Base-by-base conservation (phyloP, 2,329 filamentous ascomycete genomes). In the Pezicula radicicola region DNA sequence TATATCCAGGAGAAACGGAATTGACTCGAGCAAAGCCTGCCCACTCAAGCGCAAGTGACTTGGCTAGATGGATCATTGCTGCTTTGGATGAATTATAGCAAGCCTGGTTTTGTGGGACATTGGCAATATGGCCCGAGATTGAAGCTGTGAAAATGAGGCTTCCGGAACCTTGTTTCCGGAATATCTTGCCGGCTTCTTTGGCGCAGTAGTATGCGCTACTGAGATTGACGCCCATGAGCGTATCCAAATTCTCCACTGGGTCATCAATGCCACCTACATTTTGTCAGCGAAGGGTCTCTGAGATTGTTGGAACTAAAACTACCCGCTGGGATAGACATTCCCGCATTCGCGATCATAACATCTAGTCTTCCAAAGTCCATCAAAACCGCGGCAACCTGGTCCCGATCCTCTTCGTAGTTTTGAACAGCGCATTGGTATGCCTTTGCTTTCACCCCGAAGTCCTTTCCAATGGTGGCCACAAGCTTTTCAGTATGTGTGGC, bases 1-100 rank as follows among this genome's bases (percentile, higher is more conserved):
- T 91, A 75, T 91, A 91, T 16, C 88, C 88, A 16, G 88, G 88
- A 4, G 84, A 88, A 70, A 91, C 89, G 70, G 82, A 85, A 78
- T 92, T 92, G 64, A 90, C 87, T 35, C 88, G 84, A 65, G 89
- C 62, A 78, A 89, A 79, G 72, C 87, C 85, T 63, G 87, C 86
- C 88, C 88, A 92, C 73, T 93, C 88, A 51, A 88, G 86, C 35
- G 87, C 88, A 18, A 92, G 80, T 5, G 86, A 89, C 75, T 87
- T 89, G 71, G 81, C 85, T 46, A 91, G 79, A 72, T 88, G 84
- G 59, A 89, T 80, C 40, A 89, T 85, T 58, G 83, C 88, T n/a
- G 88, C 86, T 79, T 91, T 91, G 71, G 84, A 88, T 36, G 86
- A 85, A 66, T 91, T 91, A 79, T 91, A 91, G 71, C 84, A 87